Evolutionary conservation across 768 basidiomycete species (phyloP).

Genomic region (Agrocybe pediades): DNA sequence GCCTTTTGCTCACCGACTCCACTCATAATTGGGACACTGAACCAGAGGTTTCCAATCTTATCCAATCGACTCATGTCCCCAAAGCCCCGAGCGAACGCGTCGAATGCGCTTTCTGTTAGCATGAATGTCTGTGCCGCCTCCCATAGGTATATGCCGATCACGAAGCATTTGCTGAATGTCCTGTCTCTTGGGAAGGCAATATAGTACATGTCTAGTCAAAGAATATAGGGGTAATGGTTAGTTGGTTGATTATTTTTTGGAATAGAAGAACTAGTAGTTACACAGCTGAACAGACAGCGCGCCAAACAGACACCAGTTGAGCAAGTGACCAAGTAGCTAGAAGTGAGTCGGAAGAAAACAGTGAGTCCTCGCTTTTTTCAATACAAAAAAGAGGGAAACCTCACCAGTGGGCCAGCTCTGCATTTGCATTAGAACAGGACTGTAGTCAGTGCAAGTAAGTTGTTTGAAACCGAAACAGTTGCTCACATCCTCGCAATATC

Average conservation of each 20-base stretch:
- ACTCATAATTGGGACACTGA: neutral
- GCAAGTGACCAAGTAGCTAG: neutral
- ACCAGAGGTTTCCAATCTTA: neutral
- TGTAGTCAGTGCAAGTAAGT: no score
- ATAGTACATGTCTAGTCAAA: neutral
- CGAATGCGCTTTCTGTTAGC: neutral
- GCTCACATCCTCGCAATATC: neutral
- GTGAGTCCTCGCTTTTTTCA: neutral
- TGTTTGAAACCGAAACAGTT: no score
- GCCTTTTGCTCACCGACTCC: neutral
- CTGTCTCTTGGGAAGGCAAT: neutral
- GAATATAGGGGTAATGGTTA: neutral
- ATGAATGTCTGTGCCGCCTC: neutral
- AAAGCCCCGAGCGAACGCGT: neutral
- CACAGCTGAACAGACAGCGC: neutral
- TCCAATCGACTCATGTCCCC: neutral
- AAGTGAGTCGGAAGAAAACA: neutral
- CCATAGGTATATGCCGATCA: neutral
- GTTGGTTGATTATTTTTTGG: no score
- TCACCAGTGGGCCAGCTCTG: neutral
- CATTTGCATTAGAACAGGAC: neutral
- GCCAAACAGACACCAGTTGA: conserved; percentile 2
- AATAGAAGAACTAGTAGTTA: neutral
- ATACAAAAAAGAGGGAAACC: neutral
- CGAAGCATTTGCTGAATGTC: neutral